Conservation (phyloP, 1,284 basidiomycete species). For the Leccinum insigne region DNA sequence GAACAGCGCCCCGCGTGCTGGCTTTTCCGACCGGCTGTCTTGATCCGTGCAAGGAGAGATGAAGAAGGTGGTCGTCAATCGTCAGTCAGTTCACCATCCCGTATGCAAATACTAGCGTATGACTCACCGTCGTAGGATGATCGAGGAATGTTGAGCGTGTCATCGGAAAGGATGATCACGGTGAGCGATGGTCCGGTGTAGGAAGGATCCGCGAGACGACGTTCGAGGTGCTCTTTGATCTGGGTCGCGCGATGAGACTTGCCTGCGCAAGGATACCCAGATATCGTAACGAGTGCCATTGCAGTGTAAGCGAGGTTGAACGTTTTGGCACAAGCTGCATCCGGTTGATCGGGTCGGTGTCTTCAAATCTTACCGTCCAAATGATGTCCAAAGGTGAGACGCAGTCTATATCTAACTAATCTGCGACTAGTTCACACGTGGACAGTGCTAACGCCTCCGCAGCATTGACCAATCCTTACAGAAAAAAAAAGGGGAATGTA, state of each 20-base stretch:
- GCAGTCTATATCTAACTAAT: not conserved
- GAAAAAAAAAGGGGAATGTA: too few relatives aligned
- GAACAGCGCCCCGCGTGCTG: conserved; percentile 86
- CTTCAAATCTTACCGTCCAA: not conserved
- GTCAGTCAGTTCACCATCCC: not conserved
- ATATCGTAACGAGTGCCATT: conserved; percentile 91
- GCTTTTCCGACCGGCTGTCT: conserved; percentile 89
- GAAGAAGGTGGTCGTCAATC: not conserved
- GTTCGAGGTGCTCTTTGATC: conserved; percentile 62
- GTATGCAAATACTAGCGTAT: not conserved
- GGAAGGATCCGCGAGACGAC: conserved; percentile 47
- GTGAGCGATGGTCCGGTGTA: conserved; percentile 55
- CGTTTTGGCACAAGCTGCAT: not conserved
- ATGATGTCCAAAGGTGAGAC: not conserved
- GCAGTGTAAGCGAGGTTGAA: not conserved
- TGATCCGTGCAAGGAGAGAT: not conserved
- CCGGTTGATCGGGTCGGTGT: not conserved
- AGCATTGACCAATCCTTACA: not conserved
- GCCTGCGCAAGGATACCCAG: conserved; percentile 90
- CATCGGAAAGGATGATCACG: conserved; percentile 80
- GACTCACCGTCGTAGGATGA: conserved; percentile 74
- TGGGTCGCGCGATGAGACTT: conserved; percentile 78
- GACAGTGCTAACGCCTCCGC: not conserved
- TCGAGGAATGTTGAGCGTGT: conserved; percentile 64
- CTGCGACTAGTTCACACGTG: not conserved